Conservation (phyloP, 2,329 filamentous ascomycete species). For the Xylaria polymorpha region DNA sequence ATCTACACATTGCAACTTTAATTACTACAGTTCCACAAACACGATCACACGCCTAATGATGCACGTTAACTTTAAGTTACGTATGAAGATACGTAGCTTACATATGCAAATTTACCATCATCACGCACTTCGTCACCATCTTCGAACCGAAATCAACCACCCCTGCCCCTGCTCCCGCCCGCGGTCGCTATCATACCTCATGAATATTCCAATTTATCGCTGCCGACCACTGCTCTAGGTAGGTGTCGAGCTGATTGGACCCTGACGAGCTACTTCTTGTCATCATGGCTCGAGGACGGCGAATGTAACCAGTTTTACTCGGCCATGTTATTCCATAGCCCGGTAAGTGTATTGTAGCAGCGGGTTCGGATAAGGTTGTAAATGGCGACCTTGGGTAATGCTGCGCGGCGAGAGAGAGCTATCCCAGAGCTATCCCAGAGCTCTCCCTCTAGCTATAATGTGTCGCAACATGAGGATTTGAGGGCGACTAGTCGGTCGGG, state of each 20-base stretch:
- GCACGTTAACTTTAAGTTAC: conserved; percentile 11
- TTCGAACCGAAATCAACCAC: conserved; percentile 4
- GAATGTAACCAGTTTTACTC: conserved; percentile 7
- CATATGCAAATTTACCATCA: conserved; percentile 4
- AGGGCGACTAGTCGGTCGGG: conserved; percentile 4
- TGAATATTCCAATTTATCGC: conserved; percentile 4
- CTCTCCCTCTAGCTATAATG: conserved; percentile 11
- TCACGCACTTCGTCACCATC: conserved; percentile 7
- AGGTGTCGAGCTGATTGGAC: conserved; percentile 3
- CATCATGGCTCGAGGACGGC: conserved; percentile 11
- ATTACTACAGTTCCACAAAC: too few species aligned
- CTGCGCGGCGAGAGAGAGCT: conserved; percentile 5
- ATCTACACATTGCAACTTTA: too few species aligned
- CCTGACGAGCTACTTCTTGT: conserved; percentile 6
- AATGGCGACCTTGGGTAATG: conserved; percentile 3
- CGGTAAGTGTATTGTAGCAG: conserved; percentile 6
- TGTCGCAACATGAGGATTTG: conserved; percentile 8
- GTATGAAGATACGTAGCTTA: conserved; percentile 9
- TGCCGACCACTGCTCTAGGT: conserved; percentile 4
- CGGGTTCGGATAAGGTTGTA: conserved; percentile 5
- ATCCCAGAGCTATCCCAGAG: too few species aligned
- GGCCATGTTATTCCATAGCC: conserved; percentile 6
- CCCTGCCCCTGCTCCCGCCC: background rate
- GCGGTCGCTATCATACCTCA: conserved; percentile 7
- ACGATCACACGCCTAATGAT: conserved; percentile 6